phyloP scores from a whole-genome alignment of 805 yeast genomes.

The Zygotorulaspora danielsina region DNA sequence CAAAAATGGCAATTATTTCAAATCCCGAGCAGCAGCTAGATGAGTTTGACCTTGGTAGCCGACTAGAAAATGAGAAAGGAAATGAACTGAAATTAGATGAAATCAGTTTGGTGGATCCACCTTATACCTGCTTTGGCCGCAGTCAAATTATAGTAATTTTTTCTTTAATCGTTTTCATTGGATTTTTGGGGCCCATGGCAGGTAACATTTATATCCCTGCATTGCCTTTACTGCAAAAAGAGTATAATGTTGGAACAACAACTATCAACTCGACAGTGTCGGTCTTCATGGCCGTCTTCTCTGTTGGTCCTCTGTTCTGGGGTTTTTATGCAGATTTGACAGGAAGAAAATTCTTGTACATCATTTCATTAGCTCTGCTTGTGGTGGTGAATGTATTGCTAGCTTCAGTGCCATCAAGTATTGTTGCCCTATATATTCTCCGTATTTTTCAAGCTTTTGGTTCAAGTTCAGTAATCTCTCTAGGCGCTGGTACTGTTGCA shows the following conservation, averaged over 20 bases:
- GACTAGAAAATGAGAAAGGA: not conserved
- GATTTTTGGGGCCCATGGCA: slow-evolving; percentile 53
- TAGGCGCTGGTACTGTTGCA: slow-evolving; percentile 87
- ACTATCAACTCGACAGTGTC: slow-evolving; percentile 53
- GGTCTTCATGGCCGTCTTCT: slow-evolving; percentile 53
- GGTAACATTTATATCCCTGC: slow-evolving; percentile 58
- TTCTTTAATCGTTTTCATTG: slow-evolving; percentile 44
- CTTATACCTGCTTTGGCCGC: slow-evolving; percentile 37
- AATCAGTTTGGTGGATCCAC: slow-evolving; percentile 3
- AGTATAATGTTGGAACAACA: slow-evolving; percentile 40
- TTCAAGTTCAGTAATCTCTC: slow-evolving; percentile 81
- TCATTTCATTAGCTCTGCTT: slow-evolving; percentile 53
- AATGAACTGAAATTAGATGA: slow-evolving; percentile 1
- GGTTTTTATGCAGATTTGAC: slow-evolving; percentile 52
- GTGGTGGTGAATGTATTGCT: slow-evolving; percentile 61
- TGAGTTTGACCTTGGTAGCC: not conserved
- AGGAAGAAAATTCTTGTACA: slow-evolving; percentile 62
- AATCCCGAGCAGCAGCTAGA: slow-evolving; percentile 4
- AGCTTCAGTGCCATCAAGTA: slow-evolving; percentile 58
- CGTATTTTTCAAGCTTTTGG: slow-evolving; percentile 75
- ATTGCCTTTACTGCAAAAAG: slow-evolving; percentile 42
- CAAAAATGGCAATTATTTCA: slow-evolving; percentile 5
- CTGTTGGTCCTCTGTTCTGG: slow-evolving; percentile 54
- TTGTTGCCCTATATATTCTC: slow-evolving; percentile 64
- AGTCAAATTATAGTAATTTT: slow-evolving; percentile 35